Evolutionary conservation across 345 rosid species (phyloP).

Genomic region (Gossypium raimondii): DNA sequence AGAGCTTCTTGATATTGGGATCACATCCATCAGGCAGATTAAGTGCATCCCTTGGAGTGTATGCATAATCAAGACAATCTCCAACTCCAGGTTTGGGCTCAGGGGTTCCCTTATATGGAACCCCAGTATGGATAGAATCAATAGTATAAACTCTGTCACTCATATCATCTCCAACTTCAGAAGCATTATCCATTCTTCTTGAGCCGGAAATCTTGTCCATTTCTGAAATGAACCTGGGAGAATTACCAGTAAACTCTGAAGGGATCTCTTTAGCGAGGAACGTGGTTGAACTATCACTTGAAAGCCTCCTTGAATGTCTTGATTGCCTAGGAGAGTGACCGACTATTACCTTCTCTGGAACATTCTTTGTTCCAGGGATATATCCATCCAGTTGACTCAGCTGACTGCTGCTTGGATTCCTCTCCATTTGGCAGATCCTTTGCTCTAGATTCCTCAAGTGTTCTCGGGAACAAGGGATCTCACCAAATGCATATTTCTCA

Average conservation of each 20-base stretch:
- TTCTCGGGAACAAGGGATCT: neutral
- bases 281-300: neutral
- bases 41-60: neutral
- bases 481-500: neutral
- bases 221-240: neutral
- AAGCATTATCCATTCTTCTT: neutral
- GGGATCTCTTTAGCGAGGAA: neutral
- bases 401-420: constrained; percentile 3
- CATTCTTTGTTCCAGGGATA: neutral
- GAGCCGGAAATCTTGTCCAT: neutral
- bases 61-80: neutral
- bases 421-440: constrained; percentile 4
- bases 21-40: neutral
- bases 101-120: neutral
- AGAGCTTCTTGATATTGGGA: constrained; percentile 4
- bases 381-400: neutral
- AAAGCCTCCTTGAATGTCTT: constrained; percentile 7
- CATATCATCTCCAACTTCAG: neutral
- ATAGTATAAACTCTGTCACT: constrained; percentile 6
- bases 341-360: neutral
- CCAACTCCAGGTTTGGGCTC: neutral
- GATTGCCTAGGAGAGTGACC: constrained; percentile 6
- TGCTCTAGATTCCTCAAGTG: neutral
- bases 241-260: neutral
- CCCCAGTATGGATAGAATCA: neutral